These are phyloP conservation scores for Massariosphaeria phaeospora DNA, from an alignment of 495 filamentous ascomycete species.

Conservation along the genomic window DNA sequence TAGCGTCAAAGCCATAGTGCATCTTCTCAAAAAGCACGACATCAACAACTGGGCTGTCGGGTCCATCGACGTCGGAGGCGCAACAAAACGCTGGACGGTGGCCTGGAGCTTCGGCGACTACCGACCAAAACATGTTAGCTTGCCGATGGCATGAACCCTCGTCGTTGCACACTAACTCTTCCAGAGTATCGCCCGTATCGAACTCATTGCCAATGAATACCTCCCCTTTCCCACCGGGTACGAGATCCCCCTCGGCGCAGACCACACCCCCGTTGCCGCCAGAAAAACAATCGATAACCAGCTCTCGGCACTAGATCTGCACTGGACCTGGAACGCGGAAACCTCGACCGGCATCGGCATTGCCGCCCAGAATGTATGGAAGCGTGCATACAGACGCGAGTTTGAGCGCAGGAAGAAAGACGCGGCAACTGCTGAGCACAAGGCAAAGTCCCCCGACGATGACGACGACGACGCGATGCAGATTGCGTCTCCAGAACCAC, in stretches of 20 bases:
- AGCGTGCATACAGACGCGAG: conserved; percentile 57
- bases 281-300: conserved; percentile 38
- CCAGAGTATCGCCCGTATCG: conserved; percentile 54
- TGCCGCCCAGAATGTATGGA: conserved; percentile 69
- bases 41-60: conserved; percentile 80
- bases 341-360: conserved; percentile 50
- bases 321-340: conserved; percentile 49
- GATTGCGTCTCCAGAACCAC: too few species aligned
- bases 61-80: conserved; percentile 71
- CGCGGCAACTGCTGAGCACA: neutral
- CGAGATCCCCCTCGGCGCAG: conserved; percentile 43
- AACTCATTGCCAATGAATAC: conserved; percentile 55
- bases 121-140: conserved; percentile 58
- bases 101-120: conserved; percentile 76
- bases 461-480: conserved; percentile 41
- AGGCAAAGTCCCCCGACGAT: neutral
- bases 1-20: conserved; percentile 61
- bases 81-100: conserved; percentile 80
- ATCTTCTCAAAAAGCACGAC: conserved; percentile 51
- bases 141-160: neutral
- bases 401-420: conserved; percentile 38
- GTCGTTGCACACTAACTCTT: neutral
- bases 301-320: conserved; percentile 46
- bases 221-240: conserved; percentile 57
- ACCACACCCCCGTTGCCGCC: neutral